Evolutionary conservation across 2,329 filamentous ascomycete genomes (phyloP), one percentile per base, ranked within the genome.

Genomic region (Microthyrium microscopicum): DNA sequence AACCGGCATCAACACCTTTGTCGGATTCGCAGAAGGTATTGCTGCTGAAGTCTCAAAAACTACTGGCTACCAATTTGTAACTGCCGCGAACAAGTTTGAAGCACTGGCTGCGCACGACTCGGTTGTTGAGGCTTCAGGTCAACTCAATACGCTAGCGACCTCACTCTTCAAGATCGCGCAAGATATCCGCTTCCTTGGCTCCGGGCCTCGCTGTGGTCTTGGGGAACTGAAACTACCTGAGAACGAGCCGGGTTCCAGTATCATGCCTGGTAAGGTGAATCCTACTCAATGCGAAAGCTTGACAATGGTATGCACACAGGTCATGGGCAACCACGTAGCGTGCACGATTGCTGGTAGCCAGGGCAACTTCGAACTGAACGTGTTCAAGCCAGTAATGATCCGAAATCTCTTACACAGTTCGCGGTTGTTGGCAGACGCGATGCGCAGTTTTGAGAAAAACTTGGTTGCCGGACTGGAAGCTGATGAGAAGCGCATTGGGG

Each of bases 261-360:
- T 98, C 66, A 98, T 98, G 89, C 89, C 89, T 28, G 89, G 89
- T 51, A 98, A 98, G 68, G 89, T 98, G 55, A 98, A 98, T 67
- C 89, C 89, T 20, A 98, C 89, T 20, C 89, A 98, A 63, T 93
- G 84, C 61, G 89, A 98, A 67, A 81, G 84, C 40, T 64, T 98
- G 56, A 95, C 89, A 47, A 98, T 98, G 89, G 68, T 95, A 40
- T 94, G 87, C 64, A 74, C 82, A 15, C 89, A 98, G 61, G 87
- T 98, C 41, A 93, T 95, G 70, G 89, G 89, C 51, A 98, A 98
- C 69, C 76, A 95, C 54, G 78, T 84, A 34, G 83, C 89, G 24
- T 76, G 82, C 40, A 94, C 87, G 20, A 83, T 95, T 48, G 83
- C 84, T 41, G 89, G 87, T 52, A 91, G 91, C 66, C 92, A 89